Percentiles rank a stretch among this genome's conserved stretches.
Conservation (phyloP, 2,329 filamentous ascomycete genomes). For the Xylariaceae sp. region DNA sequence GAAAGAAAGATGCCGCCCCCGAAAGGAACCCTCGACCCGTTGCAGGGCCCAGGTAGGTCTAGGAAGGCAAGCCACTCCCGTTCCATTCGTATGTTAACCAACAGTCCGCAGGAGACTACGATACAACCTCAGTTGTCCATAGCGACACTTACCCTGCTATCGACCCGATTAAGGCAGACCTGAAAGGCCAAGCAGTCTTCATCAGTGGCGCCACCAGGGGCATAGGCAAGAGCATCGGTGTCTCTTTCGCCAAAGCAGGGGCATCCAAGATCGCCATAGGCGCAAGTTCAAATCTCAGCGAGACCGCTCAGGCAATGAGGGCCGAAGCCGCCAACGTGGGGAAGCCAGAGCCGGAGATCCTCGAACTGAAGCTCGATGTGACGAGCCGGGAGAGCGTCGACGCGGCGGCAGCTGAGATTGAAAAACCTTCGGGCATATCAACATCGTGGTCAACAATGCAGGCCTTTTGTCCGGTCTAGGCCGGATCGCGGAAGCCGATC, state of each 20-base stretch:
- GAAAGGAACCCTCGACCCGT: slow-evolving; percentile 21
- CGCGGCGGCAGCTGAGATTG: slow-evolving; percentile 29
- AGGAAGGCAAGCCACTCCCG: neutral
- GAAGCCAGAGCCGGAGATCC: slow-evolving; percentile 30
- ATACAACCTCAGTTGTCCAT: slow-evolving; percentile 31
- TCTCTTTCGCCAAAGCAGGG: slow-evolving; percentile 36
- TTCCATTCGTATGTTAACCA: neutral
- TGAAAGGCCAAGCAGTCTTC: slow-evolving; percentile 34
- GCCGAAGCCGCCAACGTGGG: slow-evolving; percentile 26
- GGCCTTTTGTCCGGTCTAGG: slow-evolving; percentile 18
- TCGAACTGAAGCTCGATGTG: slow-evolving; percentile 35
- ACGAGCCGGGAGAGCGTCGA: slow-evolving; percentile 33
- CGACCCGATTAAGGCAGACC: slow-evolving; percentile 28
- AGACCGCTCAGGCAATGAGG: slow-evolving; percentile 25
- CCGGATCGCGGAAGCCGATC: slow-evolving; percentile 28
- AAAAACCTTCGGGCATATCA: slow-evolving; percentile 33
- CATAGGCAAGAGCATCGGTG: slow-evolving; percentile 32
- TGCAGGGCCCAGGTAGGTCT: slow-evolving; percentile 29
- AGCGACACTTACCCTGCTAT: slow-evolving; percentile 35
- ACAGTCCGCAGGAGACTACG: slow-evolving; percentile 25
- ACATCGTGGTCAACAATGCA: slow-evolving; percentile 37
- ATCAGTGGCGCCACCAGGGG: slow-evolving; percentile 37
- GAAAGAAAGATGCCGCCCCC: slow-evolving; percentile 25
- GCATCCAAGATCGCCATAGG: slow-evolving; percentile 36
- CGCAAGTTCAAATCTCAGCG: slow-evolving; percentile 27